Evolutionary conservation across 306 rosid genomes (phyloP).

Genomic region (Gastrolobium bilobum): DNA sequence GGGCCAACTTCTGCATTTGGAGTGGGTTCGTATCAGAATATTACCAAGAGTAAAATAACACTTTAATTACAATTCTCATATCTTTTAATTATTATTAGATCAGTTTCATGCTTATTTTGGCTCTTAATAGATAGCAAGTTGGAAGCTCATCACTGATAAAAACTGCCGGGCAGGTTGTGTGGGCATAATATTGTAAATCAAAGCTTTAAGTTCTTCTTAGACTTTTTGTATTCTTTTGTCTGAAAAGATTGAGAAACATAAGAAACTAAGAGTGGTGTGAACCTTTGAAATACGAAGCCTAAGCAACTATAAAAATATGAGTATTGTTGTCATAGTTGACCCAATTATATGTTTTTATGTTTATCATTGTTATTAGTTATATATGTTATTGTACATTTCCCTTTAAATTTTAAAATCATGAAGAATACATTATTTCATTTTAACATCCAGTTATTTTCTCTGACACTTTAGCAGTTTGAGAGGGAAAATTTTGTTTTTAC

Average conservation of each 20-base stretch:
- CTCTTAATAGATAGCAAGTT: no score
- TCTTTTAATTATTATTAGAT: no score
- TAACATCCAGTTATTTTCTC: not conserved
- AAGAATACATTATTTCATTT: not conserved
- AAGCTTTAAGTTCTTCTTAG: conserved; percentile 5
- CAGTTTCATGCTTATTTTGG: no score
- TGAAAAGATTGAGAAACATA: not conserved
- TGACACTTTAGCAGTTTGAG: not conserved
- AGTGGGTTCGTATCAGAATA: no score
- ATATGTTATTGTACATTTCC: not conserved
- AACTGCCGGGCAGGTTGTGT: not conserved
- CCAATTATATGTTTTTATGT: not conserved
- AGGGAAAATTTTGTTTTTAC: conserved; percentile 3
- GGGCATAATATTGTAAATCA: not conserved
- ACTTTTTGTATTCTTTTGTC: not conserved
- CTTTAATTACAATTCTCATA: no score
- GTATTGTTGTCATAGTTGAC: not conserved
- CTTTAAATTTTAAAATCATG: conserved; percentile 4
- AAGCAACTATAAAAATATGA: not conserved
- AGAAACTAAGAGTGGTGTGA: not conserved
- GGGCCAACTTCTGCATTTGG: no score
- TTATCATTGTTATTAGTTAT: conserved; percentile 19
- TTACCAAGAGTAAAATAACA: no score
- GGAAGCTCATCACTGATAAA: not conserved
- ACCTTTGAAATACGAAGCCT: not conserved